Evolutionary conservation across 805 yeast genomes (phyloP), one percentile per base, ranked within the genome.

Genomic region (Zygotorulaspora danielsina): DNA sequence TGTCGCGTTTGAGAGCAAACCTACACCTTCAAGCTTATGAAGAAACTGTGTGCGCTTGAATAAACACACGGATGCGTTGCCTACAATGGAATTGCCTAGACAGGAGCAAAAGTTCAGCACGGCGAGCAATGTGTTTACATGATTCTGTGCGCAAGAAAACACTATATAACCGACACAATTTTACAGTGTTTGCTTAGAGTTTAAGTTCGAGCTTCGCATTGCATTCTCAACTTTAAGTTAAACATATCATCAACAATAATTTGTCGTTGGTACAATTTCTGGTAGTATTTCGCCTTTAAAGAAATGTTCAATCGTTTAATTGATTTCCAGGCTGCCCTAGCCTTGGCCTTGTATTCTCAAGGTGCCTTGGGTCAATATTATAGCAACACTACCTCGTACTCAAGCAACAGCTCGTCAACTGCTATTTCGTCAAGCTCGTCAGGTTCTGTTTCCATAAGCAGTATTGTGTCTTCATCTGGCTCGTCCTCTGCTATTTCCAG

Each of bases 391-490:
- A 32, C 34, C 19, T 6, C 16, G 6, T 18, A n/a, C 15, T 29
- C 32, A 2, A 16, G 32, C 12, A 29, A 29, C 16, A 29, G 20
- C 19, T 29, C 32, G 8, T 28, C 48, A 8, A 6, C 50, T 8
- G 15, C 44, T 12, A 18, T 44, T 21, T 26, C 48, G 9, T 24
- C 53, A 27, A 33, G 31, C n/a, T 25, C 44, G 12, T 25, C 32
- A n/a, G 36, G 36, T 8, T 27, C 50, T 12, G 19, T 46, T 13
- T 34, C 51, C n/a, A 35, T 45, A 24, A 34, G 53, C 9, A 24
- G 37, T 12, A 33, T 46, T 21, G 26, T 45, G 19, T 20, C 44
- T 2, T 20, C 51, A 9, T 15, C 46, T 17, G 34, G 12, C 7
- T 34, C 39, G 22, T 17, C 33, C 19, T 7, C 40, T 15, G n/a